These are phyloP conservation scores for Meyerozyma carpophila DNA, from an alignment of 1,139 yeast species.

Conservation along the genomic window DNA sequence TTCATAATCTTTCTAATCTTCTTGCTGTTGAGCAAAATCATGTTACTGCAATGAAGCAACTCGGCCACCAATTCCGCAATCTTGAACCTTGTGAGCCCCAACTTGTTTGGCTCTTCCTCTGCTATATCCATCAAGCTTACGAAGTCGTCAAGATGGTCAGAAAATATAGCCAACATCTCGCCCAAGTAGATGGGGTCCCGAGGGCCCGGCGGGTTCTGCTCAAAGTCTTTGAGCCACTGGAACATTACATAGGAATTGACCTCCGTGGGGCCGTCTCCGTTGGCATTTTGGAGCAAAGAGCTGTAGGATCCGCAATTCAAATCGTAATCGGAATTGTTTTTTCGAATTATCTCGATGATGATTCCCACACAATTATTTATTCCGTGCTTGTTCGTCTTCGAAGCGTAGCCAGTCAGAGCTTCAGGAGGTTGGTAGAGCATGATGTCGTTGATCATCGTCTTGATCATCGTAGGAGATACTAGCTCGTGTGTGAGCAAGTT, in stretches of 20 bases:
- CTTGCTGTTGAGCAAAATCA: slow-evolving; percentile 40
- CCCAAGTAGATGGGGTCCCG: slow-evolving; percentile 45
- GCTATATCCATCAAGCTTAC: slow-evolving; percentile 23
- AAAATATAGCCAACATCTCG: slow-evolving; percentile 37
- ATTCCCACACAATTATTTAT: slow-evolving; percentile 44
- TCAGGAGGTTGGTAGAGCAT: slow-evolving; percentile 24
- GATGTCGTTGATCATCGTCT: slow-evolving; percentile 36
- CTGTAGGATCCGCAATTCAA: slow-evolving; percentile 40
- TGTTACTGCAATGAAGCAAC: slow-evolving; percentile 43
- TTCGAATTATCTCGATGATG: slow-evolving; percentile 42
- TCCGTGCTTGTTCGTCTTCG: slow-evolving; percentile 37
- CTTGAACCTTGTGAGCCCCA: slow-evolving; percentile 42
- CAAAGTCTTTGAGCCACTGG: slow-evolving; percentile 45
- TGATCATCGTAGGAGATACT: slow-evolving; percentile 33
- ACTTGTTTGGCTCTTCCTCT: slow-evolving; percentile 16
- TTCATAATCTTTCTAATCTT: slow-evolving; percentile 30
- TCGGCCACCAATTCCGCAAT: slow-evolving; percentile 43
- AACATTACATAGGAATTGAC: slow-evolving; percentile 40
- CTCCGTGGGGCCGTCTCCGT: slow-evolving; percentile 27
- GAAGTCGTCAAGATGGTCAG: slow-evolving; percentile 31
- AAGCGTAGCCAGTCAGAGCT: slow-evolving; percentile 8
- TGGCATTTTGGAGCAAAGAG: slow-evolving; percentile 25
- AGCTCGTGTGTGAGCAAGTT: slow-evolving; percentile 29
- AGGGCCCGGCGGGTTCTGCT: slow-evolving; percentile 43
- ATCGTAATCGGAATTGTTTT: slow-evolving; percentile 46